phyloP scores from a whole-genome alignment of 306 rosid species.

The Cucurbita pepo region DNA sequence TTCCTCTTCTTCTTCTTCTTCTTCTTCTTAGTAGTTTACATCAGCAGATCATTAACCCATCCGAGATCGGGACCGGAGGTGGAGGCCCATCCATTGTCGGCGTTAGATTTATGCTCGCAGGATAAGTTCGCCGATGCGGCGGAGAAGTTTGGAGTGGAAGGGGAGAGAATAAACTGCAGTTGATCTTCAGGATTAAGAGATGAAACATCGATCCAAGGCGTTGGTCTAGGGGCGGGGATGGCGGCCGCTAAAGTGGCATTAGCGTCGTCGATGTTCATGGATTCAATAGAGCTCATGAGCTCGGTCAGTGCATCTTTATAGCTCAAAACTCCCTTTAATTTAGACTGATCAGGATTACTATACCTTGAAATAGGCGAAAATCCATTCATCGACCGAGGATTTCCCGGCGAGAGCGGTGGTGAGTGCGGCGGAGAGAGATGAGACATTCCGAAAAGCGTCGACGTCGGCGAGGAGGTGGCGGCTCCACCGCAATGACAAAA shows the following conservation, averaged over 20 bases:
- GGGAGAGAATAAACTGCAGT: slow-evolving; percentile 42
- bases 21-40: slow-evolving; percentile 24
- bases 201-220: slow-evolving; percentile 36
- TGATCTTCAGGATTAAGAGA: slow-evolving; percentile 16
- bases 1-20: background rate
- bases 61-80: slow-evolving; percentile 56
- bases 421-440: slow-evolving; percentile 64
- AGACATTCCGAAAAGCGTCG: slow-evolving; percentile 49
- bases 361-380: slow-evolving; percentile 28
- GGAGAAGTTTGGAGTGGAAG: slow-evolving; percentile 24
- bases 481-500: slow-evolving; percentile 20
- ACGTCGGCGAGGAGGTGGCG: slow-evolving; percentile 48
- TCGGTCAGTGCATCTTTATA: slow-evolving; percentile 21
- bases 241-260: slow-evolving; percentile 2
- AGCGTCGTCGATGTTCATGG: slow-evolving; percentile 36
- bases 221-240: slow-evolving; percentile 3
- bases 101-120: background rate
- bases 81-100: slow-evolving; percentile 15
- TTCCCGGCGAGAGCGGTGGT: slow-evolving; percentile 45
- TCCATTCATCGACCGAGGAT: slow-evolving; percentile 14
- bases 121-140: slow-evolving; percentile 9
- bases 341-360: slow-evolving; percentile 8
- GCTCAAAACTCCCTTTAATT: slow-evolving; percentile 10
- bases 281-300: slow-evolving; percentile 44
- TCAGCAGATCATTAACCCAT: slow-evolving; percentile 82